Evolutionary conservation across 371 early-diverging fungal genomes (phyloP).

Genomic region (Saksenaea vasiformis): DNA sequence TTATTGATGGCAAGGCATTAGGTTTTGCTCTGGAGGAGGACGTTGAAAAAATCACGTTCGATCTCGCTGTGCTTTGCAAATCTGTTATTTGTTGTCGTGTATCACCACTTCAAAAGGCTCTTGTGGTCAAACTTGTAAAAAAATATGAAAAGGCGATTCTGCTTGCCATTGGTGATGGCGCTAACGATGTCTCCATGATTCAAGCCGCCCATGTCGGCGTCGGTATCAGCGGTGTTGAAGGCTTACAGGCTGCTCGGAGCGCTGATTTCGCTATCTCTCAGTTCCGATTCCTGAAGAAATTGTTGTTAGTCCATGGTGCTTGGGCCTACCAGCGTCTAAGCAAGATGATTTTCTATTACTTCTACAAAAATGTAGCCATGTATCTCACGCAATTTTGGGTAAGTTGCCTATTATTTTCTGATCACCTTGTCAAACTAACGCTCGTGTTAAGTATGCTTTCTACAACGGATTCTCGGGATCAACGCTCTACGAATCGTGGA

Average conservation of each 20-base stretch:
- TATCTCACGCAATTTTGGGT: constrained; percentile 98
- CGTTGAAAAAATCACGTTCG: constrained; percentile 69
- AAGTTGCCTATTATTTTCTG: constrained; percentile 10
- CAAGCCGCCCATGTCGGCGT: constrained; percentile 96
- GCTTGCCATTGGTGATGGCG: constrained; percentile 97
- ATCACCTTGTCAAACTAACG: constrained; percentile 14
- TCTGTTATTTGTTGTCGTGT: constrained; percentile 94
- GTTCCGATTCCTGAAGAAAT: constrained; percentile 87
- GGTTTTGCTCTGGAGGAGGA: constrained; percentile 74
- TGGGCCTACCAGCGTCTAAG: constrained; percentile 92
- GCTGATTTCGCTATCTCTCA: constrained; percentile 96
- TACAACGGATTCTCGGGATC: constrained; percentile 92
- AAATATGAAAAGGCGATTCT: constrained; percentile 73
- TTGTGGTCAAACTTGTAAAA: constrained; percentile 89
- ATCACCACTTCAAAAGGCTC: constrained; percentile 92
- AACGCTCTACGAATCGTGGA: constrained; percentile 94
- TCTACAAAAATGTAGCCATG: constrained; percentile 96
- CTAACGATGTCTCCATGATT: constrained; percentile 99
- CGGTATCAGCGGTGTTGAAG: constrained; percentile 97
- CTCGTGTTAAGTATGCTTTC: constrained; percentile 67
- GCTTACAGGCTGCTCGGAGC: constrained; percentile 94
- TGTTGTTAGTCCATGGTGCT: constrained; percentile 91
- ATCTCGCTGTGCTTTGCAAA: constrained; percentile 78
- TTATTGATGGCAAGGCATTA: constrained; percentile 74
- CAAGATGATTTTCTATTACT: constrained; percentile 87